Evolutionary conservation across 805 yeast genomes (phyloP), one percentile per base, ranked within the genome.

Genomic region (Candida piceae): DNA sequence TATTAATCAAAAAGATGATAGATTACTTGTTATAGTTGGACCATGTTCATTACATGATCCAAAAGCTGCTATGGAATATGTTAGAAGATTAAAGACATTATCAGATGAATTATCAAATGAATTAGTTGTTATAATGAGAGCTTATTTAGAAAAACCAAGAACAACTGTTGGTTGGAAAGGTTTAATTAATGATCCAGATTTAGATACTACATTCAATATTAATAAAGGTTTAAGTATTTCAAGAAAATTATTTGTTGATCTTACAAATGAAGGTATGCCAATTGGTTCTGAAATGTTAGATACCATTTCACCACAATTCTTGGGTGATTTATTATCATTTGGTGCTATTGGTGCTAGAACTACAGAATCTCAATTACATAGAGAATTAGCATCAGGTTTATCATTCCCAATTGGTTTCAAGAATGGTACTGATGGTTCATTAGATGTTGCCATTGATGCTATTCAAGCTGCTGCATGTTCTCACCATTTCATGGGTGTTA

Each of bases 121-220:
- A 50, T 71, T 93, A 42, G 75, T 79, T 39, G 80, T 93, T 42
- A 81, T 93, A 44, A 93, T 93, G 98, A 80, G 98, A 67, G 97
- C 97, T 4, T 93, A 93, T 69, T 72, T 93, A 55, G 98, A 90
- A 63, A 90, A 90, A 66, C 98, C 98, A 52, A 80, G 98, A 67
- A 90, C 98, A 35, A 90, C 97, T 19, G 97, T 93, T 31, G 98
- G 98, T 42, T 90, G 98, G 98, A 90, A 90, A 67, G 98, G 98
- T 51, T 72, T 90, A 49, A 93, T 90, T 55, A 90, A 90, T 60
- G 98, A 90, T 63, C 98, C 98, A 22, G 96, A 93, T 55, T 82
- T 90, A 52, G 95, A 90, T 62, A 86, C 86, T 41, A 72, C 95
- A 35, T 90, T 85, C 79, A 78, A 88, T 53, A 90, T 90, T 62